Percentiles rank a stretch among this genome's conserved stretches.
phyloP scores from a whole-genome alignment of 148 eudicot species.

The Mesembryanthemum crystallinum region DNA sequence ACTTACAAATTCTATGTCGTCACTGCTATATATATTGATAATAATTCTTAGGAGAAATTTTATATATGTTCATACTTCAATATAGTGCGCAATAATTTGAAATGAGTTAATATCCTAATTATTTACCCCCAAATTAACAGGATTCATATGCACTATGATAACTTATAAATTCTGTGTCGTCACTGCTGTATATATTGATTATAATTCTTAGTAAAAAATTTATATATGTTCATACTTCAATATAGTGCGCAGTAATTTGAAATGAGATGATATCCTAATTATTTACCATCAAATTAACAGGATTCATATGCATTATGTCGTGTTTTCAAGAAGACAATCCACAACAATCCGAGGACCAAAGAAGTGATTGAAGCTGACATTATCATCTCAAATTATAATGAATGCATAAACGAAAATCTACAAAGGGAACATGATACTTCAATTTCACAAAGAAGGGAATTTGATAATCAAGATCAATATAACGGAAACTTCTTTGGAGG shows the following conservation, averaged over 20 bases:
- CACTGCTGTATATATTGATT: no score
- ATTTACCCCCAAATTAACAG: not conserved
- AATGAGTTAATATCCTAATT: not conserved
- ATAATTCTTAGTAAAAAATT: no score
- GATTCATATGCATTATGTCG: slow-evolving; percentile 38
- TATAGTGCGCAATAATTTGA: not conserved
- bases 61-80: no score
- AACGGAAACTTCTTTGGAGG: not conserved
- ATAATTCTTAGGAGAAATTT: no score
- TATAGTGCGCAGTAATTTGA: not conserved
- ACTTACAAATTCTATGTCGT: no score
- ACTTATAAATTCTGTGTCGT: no score
- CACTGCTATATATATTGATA: no score
- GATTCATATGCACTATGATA: slow-evolving; percentile 37
- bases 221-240: no score
- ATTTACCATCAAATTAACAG: not conserved
- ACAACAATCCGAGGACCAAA: slow-evolving; percentile 19
- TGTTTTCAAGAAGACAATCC: slow-evolving; percentile 27
- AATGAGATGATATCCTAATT: not conserved
- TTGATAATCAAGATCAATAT: slow-evolving; percentile 9
- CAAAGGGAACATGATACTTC: slow-evolving; percentile 3
- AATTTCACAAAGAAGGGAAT: not conserved
- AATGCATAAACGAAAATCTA: slow-evolving; percentile 21
- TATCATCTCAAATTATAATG: slow-evolving; percentile 12
- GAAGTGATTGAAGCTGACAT: slow-evolving; percentile 2